Evolutionary conservation across 129 eudicot species (phyloP), one percentile per base, ranked within the genome.

Genomic region (Lactuca sativa): DNA sequence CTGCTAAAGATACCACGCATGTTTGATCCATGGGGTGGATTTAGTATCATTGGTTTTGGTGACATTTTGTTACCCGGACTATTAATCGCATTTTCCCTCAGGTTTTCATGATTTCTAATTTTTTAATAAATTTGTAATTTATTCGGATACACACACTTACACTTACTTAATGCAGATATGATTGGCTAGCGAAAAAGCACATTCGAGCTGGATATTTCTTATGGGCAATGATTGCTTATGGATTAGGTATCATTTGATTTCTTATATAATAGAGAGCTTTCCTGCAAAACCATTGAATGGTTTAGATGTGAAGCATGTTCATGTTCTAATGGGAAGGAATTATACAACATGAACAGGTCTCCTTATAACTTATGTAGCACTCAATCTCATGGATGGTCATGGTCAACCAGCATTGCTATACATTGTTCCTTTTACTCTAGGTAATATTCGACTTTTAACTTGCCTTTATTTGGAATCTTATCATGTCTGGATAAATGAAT

Each of bases 11-110:
- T 90, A 66, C 97, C 97, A 4, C 95, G 97, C 61, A 69, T 90
- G 83, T 90, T 90, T 77, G 97, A 90, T 78, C 95, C 95, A 14
- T 90, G 97, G 97, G 97, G 97, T 25, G 97, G 97, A 48, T 90
- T 78, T 78, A 90, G 95, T 59, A 87, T 90, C 75, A 87, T 90
- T 4, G 97, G 97, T 56, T 90, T 90, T 70, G 97, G 97, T 17
- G 97, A 90, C 78, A 90, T 90, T 40, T 79, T 90, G 21, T 77
- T 90, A 67, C 97, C 97, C 64, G 97, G 97, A 56, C 59, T 90
- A 58, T 73, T 90, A 18, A 83, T 90, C 15, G 82, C 91, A 30
- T 90, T 90, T 71, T 82, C 95, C 58, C 90, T 90, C 43, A 80
- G 97, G 97, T 90, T 66, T 47, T 47, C 6, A 0, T 36, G 4